Evolutionary conservation across 116 monocot genomes (phyloP).

Genomic region (Iris pallida): DNA sequence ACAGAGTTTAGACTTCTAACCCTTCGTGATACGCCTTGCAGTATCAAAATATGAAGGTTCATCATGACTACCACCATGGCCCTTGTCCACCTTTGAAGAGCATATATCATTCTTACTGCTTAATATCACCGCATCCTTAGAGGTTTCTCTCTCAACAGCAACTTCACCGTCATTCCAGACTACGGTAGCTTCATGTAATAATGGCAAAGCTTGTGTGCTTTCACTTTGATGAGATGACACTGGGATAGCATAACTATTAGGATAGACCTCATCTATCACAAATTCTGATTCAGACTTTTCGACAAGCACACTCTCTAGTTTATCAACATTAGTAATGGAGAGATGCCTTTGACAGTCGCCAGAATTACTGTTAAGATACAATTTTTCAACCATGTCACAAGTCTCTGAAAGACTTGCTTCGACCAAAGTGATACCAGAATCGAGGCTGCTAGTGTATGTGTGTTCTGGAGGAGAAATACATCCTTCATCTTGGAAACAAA

Average conservation of each 20-base stretch:
- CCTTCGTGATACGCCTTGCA: constrained; percentile 24
- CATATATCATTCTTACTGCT: constrained; percentile 7
- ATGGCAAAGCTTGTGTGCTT: constrained; percentile 10
- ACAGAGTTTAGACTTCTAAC: constrained; percentile 23
- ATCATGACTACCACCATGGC: constrained; percentile 18
- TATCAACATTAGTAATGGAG: constrained; percentile 9
- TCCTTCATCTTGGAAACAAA: constrained; percentile 50
- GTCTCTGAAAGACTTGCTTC: constrained; percentile 32
- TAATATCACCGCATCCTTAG: constrained; percentile 7
- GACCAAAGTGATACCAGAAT: constrained; percentile 27
- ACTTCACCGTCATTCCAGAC: constrained; percentile 1
- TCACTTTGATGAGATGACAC: constrained; percentile 6
- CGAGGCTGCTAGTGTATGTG: constrained; percentile 60
- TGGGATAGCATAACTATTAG: constrained; percentile 9
- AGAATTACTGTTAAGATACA: not conserved
- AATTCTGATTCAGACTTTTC: constrained; percentile 17
- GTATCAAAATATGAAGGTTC: constrained; percentile 23
- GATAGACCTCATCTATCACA: constrained; percentile 15
- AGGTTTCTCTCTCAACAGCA: constrained; percentile 7
- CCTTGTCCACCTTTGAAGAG: constrained; percentile 21
- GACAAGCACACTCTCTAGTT: constrained; percentile 9
- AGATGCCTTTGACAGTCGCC: constrained; percentile 6
- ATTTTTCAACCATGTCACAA: constrained; percentile 18
- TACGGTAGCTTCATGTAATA: constrained; percentile 17
- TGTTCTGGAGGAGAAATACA: constrained; percentile 84